phyloP scores from a whole-genome alignment of 208 protist genomes.

The Wallacemonas sp. region DNA sequence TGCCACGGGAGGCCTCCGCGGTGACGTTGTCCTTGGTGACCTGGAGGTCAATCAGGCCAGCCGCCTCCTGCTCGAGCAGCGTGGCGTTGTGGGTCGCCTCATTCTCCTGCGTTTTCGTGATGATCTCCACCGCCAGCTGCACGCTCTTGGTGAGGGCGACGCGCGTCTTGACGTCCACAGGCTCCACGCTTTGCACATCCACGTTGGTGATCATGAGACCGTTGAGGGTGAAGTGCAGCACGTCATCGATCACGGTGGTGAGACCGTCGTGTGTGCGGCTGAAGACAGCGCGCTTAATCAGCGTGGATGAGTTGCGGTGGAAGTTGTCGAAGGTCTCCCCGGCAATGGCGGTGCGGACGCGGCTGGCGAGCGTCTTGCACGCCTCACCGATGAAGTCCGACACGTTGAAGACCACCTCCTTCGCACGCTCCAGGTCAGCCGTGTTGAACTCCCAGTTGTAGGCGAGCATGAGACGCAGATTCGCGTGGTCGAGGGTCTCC shows the following conservation, averaged over 20 bases:
- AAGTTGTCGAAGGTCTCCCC: constrained; percentile 94
- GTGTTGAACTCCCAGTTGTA: constrained; percentile 97
- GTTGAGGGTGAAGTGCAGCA: constrained; percentile 85
- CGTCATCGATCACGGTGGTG: constrained; percentile 29
- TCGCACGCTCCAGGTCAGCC: constrained; percentile 16
- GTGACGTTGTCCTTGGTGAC: constrained; percentile 55
- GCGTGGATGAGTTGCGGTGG: constrained; percentile 91
- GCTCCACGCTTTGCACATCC: constrained; percentile 93
- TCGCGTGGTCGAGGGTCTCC: constrained; percentile 95
- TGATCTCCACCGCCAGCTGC: constrained; percentile 92
- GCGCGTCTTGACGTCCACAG: constrained; percentile 89
- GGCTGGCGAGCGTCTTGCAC: constrained; percentile 94
- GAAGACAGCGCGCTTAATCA: constrained; percentile 95
- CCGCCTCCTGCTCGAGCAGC: constrained; percentile 71
- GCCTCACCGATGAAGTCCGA: constrained; percentile 96
- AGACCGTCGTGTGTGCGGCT: constrained; percentile 24
- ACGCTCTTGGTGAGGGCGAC: constrained; percentile 84
- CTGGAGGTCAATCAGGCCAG: constrained; percentile 70
- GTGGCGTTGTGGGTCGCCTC: constrained; percentile 79
- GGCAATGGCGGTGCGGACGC: constrained; percentile 92
- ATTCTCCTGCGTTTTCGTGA: constrained; percentile 88
- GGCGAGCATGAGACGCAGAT: constrained; percentile 89
- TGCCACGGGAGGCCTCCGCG: constrained; percentile 57
- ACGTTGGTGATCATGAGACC: constrained; percentile 92
- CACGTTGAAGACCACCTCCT: constrained; percentile 78